Evolutionary conservation across 1,284 basidiomycete species (phyloP), one percentile per base, ranked within the genome.

Genomic region (Irpex sp.): DNA sequence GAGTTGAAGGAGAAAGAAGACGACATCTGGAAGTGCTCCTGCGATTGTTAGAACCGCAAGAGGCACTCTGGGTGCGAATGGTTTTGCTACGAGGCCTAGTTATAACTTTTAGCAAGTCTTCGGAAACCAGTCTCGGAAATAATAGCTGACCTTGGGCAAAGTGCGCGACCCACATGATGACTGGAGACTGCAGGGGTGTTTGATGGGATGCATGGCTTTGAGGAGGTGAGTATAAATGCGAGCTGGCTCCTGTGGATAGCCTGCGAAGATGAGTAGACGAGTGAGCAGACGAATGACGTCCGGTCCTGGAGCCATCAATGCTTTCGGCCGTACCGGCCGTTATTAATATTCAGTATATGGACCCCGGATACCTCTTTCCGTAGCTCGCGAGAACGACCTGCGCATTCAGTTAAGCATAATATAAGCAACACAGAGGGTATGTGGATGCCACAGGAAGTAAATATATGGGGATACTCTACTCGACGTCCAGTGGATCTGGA

Each of bases 131-230:
- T 31, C 3, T 26, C 2, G 35, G n/a, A 13, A 19, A 7, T 46
- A 5, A 35, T 11, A 17, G 37, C 68, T 53, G 13, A 67, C 69
- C 70, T 61, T 67, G 67, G n/a, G 72, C 71, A 66, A 68, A 74
- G 63, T 73, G 73, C 21, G 65, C 73, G 58, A 74, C 67, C 72
- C 72, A 74, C 73, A 72, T 73, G 5, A 19, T 51, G 50, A 19
- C 19, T 13, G 2, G 19, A 7, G 50, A 19, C 9, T 51, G 21
- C 2, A 5, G 6, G 50, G 9, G 21, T n/a, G 50, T 51, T n/a
- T 19, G 19, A n/a, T 13, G 50, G 7, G 9, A 19, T n/a, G 50
- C 11, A n/a, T 13, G 3, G 15, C 21, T 51, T 51, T 51, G 9
- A 51, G 26, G 26, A 26, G 26, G 26, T 4, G 3, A 26, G 4